phyloP scores from a whole-genome alignment of 2,329 filamentous ascomycete species.

The Trichoderma atrobrunneum region DNA sequence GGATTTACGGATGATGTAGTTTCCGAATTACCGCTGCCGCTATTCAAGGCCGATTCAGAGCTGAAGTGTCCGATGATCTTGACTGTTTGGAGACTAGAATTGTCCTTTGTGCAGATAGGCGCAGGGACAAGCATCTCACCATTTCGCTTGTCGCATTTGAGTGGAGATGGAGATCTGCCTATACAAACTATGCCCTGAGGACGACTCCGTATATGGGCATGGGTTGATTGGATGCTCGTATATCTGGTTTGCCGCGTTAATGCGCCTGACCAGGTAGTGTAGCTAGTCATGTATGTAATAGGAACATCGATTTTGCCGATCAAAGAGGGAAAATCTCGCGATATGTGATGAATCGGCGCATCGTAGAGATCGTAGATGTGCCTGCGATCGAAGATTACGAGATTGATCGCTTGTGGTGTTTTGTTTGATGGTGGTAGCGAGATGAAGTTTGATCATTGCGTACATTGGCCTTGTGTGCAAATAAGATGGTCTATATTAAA shows the following conservation, averaged over 20 bases:
- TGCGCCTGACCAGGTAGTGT: neutral
- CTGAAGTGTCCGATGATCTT: neutral
- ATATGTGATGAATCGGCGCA: neutral
- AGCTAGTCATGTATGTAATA: neutral
- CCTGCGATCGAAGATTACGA: neutral
- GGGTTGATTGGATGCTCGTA: neutral
- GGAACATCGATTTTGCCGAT: neutral
- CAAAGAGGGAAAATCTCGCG: neutral
- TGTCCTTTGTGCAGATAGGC: neutral
- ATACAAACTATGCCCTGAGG: neutral
- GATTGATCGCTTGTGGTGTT: neutral
- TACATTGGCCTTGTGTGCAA: neutral
- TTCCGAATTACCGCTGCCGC: neutral
- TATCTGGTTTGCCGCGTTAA: neutral
- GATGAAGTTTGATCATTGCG: neutral
- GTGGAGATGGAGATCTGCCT: neutral
- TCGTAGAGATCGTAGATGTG: neutral
- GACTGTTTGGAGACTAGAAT: neutral
- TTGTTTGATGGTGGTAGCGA: neutral
- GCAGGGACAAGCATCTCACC: neutral
- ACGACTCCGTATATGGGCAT: neutral
- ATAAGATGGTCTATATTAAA: neutral
- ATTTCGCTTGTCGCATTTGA: neutral
- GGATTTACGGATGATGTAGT: neutral
- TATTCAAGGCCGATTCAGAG: neutral